Evolutionary conservation across 1,139 yeast genomes (phyloP).

Genomic region (Scheffersomyces illinoinensis): DNA sequence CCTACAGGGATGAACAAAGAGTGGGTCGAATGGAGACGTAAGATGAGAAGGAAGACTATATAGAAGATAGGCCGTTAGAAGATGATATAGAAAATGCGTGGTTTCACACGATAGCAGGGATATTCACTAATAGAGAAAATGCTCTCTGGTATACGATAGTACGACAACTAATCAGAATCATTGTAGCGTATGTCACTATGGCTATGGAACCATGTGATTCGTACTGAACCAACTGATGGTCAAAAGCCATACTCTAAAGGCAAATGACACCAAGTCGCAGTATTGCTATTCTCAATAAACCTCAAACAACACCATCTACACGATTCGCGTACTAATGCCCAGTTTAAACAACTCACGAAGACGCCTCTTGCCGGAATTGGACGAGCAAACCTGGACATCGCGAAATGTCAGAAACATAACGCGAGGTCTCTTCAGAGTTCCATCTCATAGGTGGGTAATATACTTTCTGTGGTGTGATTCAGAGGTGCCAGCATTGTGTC

Average conservation of each 20-base stretch:
- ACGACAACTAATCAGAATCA: neutral
- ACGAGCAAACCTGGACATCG: neutral
- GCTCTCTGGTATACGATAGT: neutral
- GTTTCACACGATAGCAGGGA: neutral
- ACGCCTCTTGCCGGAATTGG: neutral
- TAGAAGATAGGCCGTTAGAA: neutral
- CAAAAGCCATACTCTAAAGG: no score
- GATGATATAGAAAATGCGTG: neutral
- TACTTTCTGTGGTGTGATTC: no score
- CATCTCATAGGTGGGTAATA: neutral
- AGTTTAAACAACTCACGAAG: neutral
- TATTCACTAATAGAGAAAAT: neutral
- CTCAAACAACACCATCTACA: neutral
- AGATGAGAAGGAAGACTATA: neutral
- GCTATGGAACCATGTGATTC: neutral
- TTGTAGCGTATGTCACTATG: neutral
- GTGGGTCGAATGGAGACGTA: neutral
- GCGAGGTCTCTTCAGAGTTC: neutral
- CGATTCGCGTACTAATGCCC: neutral
- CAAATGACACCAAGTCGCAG: no score
- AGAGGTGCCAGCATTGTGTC: neutral
- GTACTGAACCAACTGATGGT: no score
- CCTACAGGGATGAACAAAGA: conserved; percentile 4
- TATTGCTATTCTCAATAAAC: neutral
- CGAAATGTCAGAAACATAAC: neutral